These are phyloP conservation scores for Scheffersomyces lignosus DNA, from an alignment of 805 yeast genomes.

Conservation along the genomic window DNA sequence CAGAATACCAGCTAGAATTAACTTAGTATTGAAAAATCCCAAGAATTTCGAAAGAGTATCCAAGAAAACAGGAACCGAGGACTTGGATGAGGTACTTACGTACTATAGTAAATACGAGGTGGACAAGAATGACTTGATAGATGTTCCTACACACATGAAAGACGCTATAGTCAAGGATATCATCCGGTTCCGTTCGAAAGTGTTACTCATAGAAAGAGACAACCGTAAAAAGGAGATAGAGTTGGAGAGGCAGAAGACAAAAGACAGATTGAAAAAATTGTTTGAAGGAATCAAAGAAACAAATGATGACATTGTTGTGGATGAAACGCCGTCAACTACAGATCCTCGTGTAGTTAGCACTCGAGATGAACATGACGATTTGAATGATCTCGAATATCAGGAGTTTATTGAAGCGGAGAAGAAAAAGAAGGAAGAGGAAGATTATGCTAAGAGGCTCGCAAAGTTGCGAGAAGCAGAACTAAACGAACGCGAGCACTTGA, in stretches of 20 bases:
- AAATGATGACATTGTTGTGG: slow-evolving; percentile 6
- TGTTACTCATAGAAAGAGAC: slow-evolving; percentile 50
- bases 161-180: slow-evolving; percentile 55
- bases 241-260: slow-evolving; percentile 50
- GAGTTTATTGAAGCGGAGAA: slow-evolving; percentile 20
- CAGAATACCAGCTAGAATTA: neutral
- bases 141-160: slow-evolving; percentile 53
- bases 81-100: slow-evolving; percentile 33
- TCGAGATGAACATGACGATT: slow-evolving; percentile 12
- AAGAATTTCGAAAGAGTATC: slow-evolving; percentile 18
- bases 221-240: slow-evolving; percentile 50
- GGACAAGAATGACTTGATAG: slow-evolving; percentile 56
- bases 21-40: slow-evolving; percentile 15
- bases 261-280: slow-evolving; percentile 45
- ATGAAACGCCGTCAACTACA: neutral
- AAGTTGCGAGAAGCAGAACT: slow-evolving; percentile 13
- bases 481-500: slow-evolving; percentile 18
- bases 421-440: slow-evolving; percentile 20
- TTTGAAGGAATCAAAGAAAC: slow-evolving; percentile 39
- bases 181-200: slow-evolving; percentile 55
- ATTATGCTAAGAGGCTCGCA: slow-evolving; percentile 15
- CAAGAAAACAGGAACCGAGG: slow-evolving; percentile 30
- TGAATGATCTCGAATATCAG: slow-evolving; percentile 21
- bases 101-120: slow-evolving; percentile 47
- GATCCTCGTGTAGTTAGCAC: neutral